Evolutionary conservation across 2,329 filamentous ascomycete genomes (phyloP), one percentile per base, ranked within the genome.

Genomic region (Cercospora sojina): DNA sequence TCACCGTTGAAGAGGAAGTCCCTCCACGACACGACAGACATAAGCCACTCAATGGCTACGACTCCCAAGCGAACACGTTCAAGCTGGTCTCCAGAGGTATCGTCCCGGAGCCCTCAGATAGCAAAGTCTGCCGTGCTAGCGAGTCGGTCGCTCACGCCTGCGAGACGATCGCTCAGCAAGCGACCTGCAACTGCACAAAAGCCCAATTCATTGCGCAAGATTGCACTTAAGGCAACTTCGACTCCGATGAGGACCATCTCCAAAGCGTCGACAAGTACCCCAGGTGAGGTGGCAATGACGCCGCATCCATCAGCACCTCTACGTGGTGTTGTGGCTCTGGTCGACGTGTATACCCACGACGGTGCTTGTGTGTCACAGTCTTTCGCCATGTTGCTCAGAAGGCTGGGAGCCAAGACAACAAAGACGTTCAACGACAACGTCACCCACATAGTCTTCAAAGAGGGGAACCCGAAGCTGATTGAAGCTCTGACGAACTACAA

Each of bases 371-470:
- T 77, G 7, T 78, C 76, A 3, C 68, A 73, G 13, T 74, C 75
- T 3, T 79, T 78, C 66, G 69, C 76, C 9, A 71, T 74, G 4
- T 69, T 78, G 12, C 72, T 78, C 9, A 75, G 76, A 49, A 73
- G 77, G 5, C 70, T 79, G 2, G 77, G 77, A 8, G 77, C 77
- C 3, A 75, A 73, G 61, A 77, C 76, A 0, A 77, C 75, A 10
- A 76, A 76, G 65, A 72, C 69, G 5, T 78, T 76, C 74, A 76
- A 68, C 59, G 77, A 78, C n/a, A 72, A 73, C 25, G 71, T 78
- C 20, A 78, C 77, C 3, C 77, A 79, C 49, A 74, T 79, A 10
- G 70, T 79, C 49, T 79, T 76, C 75, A 79, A 79, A 61, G 77
- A 79, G 55, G 77, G 77, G 6, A 76, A 75, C 18, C 76, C 77